Evolutionary conservation across 2,329 filamentous ascomycete species (phyloP), one percentile per base, ranked within the genome.

Genomic region (Ramularia endophylla): DNA sequence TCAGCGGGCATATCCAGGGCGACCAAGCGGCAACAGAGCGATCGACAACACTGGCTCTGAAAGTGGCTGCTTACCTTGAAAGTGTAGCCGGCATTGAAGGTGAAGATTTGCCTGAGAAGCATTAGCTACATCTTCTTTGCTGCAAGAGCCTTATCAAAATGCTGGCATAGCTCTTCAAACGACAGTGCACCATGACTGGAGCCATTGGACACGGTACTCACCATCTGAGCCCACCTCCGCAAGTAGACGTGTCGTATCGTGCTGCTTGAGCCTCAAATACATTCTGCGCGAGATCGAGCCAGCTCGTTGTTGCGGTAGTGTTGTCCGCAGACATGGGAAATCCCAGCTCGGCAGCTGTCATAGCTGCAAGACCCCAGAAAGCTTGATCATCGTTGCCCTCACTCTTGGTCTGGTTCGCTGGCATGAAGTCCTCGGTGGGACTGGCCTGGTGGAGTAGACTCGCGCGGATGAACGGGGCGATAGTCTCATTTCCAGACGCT

Each of bases 31-130:
- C n/a, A n/a, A n/a, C n/a, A n/a, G n/a, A n/a, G n/a, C n/a, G n/a
- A n/a, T n/a, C n/a, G n/a, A n/a, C n/a, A n/a, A n/a, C n/a, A n/a
- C n/a, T n/a, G n/a, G n/a, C n/a, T n/a, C n/a, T n/a, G n/a, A n/a
- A n/a, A n/a, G n/a, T n/a, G n/a, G n/a, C n/a, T n/a, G n/a, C n/a
- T n/a, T n/a, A n/a, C n/a, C n/a, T n/a, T n/a, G n/a, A n/a, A n/a
- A n/a, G n/a, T n/a, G 60, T 88, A 81, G 11, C 87, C 87, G 47
- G 80, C 80, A 59, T 94, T 90, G 54, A 75, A 77, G 1, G 74
- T 67, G 61, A 82, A 89, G 52, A 94, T 87, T 67, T 94, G 87
- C 87, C 87, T n/a, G n/a, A n/a, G n/a, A n/a, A n/a, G n/a, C n/a
- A n/a, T n/a, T n/a, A n/a, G n/a, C n/a, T n/a, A n/a, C n/a, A n/a